Evolutionary conservation across 768 basidiomycete genomes (phyloP).

Genomic region (Trametes elegans): DNA sequence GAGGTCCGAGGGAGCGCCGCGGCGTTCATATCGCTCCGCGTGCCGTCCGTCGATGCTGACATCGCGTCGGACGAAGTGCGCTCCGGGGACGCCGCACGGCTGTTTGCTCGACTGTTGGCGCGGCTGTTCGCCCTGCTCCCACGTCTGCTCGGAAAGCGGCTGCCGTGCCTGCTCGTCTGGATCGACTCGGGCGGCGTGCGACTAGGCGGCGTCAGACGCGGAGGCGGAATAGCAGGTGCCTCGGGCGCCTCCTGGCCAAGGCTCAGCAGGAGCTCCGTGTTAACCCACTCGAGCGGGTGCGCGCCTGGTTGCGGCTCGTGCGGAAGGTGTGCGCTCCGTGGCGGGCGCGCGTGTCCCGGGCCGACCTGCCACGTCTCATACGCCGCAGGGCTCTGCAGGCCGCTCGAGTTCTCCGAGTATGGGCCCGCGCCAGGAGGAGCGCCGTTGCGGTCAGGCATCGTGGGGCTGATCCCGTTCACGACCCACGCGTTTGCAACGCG

Average conservation of each 20-base stretch:
- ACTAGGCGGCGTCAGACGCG: slow-evolving; percentile 27
- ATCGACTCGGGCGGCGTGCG: slow-evolving; percentile 30
- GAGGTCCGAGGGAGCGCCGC: slow-evolving; percentile 8
- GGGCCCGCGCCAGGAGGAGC: neutral
- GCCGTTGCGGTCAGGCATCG: slow-evolving; percentile 20
- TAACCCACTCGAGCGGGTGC: slow-evolving; percentile 72
- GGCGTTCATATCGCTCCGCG: slow-evolving; percentile 14
- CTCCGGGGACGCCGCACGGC: slow-evolving; percentile 58
- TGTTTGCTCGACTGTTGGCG: slow-evolving; percentile 33
- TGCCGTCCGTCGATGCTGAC: slow-evolving; percentile 8
- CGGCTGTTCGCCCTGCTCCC: slow-evolving; percentile 31
- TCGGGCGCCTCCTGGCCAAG: slow-evolving; percentile 42
- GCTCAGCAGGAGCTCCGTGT: slow-evolving; percentile 78
- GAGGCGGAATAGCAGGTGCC: slow-evolving; percentile 25
- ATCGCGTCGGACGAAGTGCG: slow-evolving; percentile 23
- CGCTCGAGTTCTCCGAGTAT: slow-evolving; percentile 20
- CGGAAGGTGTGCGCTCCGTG: slow-evolving; percentile 26
- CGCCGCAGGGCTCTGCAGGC: slow-evolving; percentile 23
- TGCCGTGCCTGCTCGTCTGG: slow-evolving; percentile 21
- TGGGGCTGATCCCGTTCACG: slow-evolving; percentile 40
- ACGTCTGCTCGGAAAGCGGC: slow-evolving; percentile 28
- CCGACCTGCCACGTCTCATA: slow-evolving; percentile 24
- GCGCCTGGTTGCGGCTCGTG: slow-evolving; percentile 35
- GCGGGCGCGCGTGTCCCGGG: slow-evolving; percentile 8
- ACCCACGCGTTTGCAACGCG: slow-evolving; percentile 68